These are phyloP conservation scores for Coniosporium uncinatum DNA, from an alignment of 2,329 filamentous ascomycete species.

Conservation along the genomic window DNA sequence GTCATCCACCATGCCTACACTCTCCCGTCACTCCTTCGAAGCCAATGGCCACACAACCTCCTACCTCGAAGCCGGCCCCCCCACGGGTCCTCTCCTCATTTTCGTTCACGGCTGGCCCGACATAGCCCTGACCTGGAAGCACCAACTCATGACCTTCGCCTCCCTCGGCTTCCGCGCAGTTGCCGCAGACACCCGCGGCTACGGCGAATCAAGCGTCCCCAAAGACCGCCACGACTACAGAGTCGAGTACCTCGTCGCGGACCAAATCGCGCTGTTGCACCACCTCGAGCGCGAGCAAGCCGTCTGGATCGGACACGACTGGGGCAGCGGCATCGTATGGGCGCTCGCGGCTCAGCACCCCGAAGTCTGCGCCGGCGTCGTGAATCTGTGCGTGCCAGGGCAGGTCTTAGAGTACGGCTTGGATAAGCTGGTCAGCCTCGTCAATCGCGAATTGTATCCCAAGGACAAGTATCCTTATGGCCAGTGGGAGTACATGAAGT, in stretches of 20 bases:
- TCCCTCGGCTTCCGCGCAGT: constrained; percentile 73
- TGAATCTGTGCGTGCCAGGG: constrained; percentile 31
- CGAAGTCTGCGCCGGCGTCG: constrained; percentile 20
- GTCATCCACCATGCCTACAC: no score
- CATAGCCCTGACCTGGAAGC: constrained; percentile 79
- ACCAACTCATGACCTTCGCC: constrained; percentile 75
- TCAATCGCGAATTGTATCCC: constrained; percentile 40
- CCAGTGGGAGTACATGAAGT: constrained; percentile 26
- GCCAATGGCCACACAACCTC: no score
- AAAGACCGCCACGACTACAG: constrained; percentile 20
- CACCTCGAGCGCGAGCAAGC: constrained; percentile 28
- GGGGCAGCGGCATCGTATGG: constrained; percentile 27
- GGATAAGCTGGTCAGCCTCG: constrained; percentile 20
- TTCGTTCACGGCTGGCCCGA: constrained; percentile 80
- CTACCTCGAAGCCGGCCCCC: no score
- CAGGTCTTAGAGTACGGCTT: constrained; percentile 32
- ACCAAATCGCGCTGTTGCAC: constrained; percentile 30
- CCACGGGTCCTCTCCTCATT: constrained; percentile 1
- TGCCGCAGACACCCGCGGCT: constrained; percentile 83
- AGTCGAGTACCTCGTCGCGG: constrained; percentile 17
- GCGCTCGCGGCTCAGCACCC: constrained; percentile 22
- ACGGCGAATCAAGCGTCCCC: no score
- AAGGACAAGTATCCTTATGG: constrained; percentile 30
- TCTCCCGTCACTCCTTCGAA: no score
- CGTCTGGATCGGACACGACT: constrained; percentile 44